These are phyloP conservation scores for Naganishia sp. DNA, from an alignment of 1,284 basidiomycete species.

Conservation along the genomic window DNA sequence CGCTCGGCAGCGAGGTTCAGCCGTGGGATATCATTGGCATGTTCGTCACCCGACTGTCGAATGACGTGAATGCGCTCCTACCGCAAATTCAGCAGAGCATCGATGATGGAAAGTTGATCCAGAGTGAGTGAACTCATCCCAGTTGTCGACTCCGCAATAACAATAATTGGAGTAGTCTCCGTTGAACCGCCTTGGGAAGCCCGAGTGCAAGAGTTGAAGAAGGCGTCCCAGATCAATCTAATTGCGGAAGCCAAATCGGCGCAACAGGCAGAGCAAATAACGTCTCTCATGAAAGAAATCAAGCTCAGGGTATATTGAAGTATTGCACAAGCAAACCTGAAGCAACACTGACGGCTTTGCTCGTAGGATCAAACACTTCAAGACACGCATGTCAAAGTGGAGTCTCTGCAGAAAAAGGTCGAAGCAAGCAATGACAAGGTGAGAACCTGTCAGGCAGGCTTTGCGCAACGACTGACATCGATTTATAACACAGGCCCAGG, in stretches of 20 bases:
- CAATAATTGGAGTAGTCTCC: constrained; percentile 59
- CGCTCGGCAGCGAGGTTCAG: constrained; percentile 63
- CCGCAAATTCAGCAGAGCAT: constrained; percentile 73
- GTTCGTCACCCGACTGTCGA: constrained; percentile 67
- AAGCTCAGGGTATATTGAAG: constrained; percentile 58
- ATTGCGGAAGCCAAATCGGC: constrained; percentile 86
- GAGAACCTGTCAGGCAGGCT: too few species aligned
- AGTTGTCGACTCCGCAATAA: constrained; percentile 23
- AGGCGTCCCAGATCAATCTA: constrained; percentile 76
- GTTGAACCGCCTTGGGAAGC: constrained; percentile 82
- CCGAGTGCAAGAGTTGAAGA: constrained; percentile 84
- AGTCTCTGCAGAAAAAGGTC: constrained; percentile 88
- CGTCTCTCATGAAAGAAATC: constrained; percentile 78
- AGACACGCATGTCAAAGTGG: constrained; percentile 86
- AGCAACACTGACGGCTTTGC: background rate
- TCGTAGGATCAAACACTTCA: constrained; percentile 84
- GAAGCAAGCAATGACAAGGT: constrained; percentile 81
- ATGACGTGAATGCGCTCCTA: constrained; percentile 69
- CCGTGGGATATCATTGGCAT: constrained; percentile 76
- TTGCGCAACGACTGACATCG: too few species aligned
- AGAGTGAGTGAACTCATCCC: constrained; percentile 60
- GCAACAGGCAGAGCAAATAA: constrained; percentile 83
- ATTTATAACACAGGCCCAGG: constrained; percentile 62
- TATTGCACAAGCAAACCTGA: background rate
- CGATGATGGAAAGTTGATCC: constrained; percentile 62